Base-by-base conservation (phyloP, 495 filamentous ascomycete genomes). In the Neurospora cerealis region DNA sequence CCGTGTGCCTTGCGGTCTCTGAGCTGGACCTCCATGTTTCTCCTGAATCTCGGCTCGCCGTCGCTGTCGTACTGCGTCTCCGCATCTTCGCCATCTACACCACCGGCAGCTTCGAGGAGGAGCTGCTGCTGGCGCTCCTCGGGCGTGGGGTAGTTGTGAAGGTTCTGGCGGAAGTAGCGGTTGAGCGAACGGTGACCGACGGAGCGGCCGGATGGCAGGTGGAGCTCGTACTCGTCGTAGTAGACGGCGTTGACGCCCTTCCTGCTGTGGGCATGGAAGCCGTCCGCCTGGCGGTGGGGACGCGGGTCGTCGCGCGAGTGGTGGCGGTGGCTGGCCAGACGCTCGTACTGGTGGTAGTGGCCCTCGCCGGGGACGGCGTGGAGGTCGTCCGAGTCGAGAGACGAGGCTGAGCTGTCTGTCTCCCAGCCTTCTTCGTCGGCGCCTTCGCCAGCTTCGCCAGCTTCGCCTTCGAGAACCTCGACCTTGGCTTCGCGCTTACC, bases 121-220 rank as follows among this genome's bases (percentile, higher is more conserved):
- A 86, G 74, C 80, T 84, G 80, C 83, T 88, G 84, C 78, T 87
- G 82, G 62, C 88, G 88, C 79, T 96, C 94, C 19, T 89, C 88
- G 0, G 88, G 81, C 6, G 90, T 88, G 4, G 93, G 93, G 83
- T 96, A 88, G 81, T 86, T 91, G 84, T 93, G 91, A 41, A 98
- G 85, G 82, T 98, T 98, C 84, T 99, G 96, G 70, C 93, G 92
- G 82, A 89, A 99, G 82, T 97, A 98, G 71, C 86, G 88, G 74
- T 91, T 90, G 19, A 97, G 84, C 9, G 93, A 94, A 71, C 96
- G 89, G 80, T 98, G 96, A 54, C 96, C 96, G 42, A 94, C 94
- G n/a, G 91, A 91, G 72, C 91, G 89, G 40, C 96, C 96, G 21
- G 91, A 92, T 4, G 95, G 95, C n/a, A 99, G 89, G 79, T 98